These are phyloP conservation scores for Ophiosphaerella herpotricha DNA, from an alignment of 2,329 filamentous ascomycete genomes.

Conservation along the genomic window DNA sequence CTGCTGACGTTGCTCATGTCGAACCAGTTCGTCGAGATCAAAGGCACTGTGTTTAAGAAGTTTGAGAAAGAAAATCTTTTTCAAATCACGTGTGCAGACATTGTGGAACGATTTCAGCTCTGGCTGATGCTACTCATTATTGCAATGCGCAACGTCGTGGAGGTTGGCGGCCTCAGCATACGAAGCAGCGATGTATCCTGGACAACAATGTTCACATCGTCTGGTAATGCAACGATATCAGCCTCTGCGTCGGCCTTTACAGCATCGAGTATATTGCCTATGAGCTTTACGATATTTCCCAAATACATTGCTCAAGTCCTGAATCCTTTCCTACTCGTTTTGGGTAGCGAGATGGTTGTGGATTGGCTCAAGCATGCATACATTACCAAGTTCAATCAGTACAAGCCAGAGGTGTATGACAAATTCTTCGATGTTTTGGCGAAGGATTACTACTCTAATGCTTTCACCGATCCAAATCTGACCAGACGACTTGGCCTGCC, in stretches of 20 bases:
- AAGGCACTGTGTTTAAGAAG: slow-evolving; percentile 96
- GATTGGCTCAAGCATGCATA: slow-evolving; percentile 98
- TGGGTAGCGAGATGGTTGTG: slow-evolving; percentile 95
- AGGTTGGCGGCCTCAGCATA: slow-evolving; percentile 81
- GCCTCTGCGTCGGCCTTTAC: slow-evolving; percentile 56
- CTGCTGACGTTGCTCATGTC: slow-evolving; percentile 89
- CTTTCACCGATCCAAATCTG: slow-evolving; percentile 87
- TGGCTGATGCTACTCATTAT: slow-evolving; percentile 98
- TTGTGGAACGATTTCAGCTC: slow-evolving; percentile 95
- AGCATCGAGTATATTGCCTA: slow-evolving; percentile 77
- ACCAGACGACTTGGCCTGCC: slow-evolving; percentile 89
- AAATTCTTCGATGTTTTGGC: slow-evolving; percentile 91
- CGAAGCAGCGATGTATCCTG: slow-evolving; percentile 37
- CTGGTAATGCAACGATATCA: slow-evolving; percentile 55
- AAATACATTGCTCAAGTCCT: slow-evolving; percentile 87
- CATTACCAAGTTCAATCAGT: slow-evolving; percentile 98
- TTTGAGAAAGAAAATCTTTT: slow-evolving; percentile 98
- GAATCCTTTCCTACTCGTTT: slow-evolving; percentile 88
- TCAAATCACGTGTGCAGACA: slow-evolving; percentile 92
- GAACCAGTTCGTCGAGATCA: slow-evolving; percentile 99
- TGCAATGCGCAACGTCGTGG: slow-evolving; percentile 91
- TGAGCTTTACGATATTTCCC: slow-evolving; percentile 88
- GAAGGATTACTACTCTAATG: slow-evolving; percentile 98
- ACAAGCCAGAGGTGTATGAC: slow-evolving; percentile 85
- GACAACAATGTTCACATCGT: slow-evolving; percentile 31